These are phyloP conservation scores for Mortierella hygrophila DNA, from an alignment of 192 early-diverging fungal species.

Conservation along the genomic window DNA sequence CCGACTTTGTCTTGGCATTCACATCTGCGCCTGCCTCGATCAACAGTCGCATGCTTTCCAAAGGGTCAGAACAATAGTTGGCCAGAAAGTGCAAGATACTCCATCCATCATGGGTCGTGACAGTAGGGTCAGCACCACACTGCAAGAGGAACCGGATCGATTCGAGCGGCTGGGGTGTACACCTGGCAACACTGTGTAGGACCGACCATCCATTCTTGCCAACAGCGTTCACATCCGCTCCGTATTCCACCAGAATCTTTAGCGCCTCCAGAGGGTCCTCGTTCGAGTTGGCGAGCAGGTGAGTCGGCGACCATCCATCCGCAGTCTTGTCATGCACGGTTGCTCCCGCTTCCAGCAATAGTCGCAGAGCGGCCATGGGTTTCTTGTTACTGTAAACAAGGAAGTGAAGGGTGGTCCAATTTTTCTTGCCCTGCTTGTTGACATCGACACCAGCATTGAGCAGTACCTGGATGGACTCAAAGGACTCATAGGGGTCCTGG, in stretches of 20 bases:
- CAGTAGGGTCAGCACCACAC: constrained; percentile 55
- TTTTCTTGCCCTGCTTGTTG: constrained; percentile 68
- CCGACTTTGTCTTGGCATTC: constrained; percentile 74
- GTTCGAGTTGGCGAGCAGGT: constrained; percentile 53
- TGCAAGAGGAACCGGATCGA: constrained; percentile 58
- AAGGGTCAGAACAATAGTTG: constrained; percentile 64
- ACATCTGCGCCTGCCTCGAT: constrained; percentile 75
- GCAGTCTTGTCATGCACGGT: constrained; percentile 62
- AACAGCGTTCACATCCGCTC: constrained; percentile 54
- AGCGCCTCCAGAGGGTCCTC: constrained; percentile 53
- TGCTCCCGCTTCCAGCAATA: constrained; percentile 66
- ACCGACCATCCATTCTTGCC: constrained; percentile 56
- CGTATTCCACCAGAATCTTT: constrained; percentile 51
- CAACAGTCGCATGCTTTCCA: constrained; percentile 61
- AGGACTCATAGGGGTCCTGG: constrained; percentile 47
- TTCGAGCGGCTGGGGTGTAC: constrained; percentile 45
- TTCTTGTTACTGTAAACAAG: constrained; percentile 53
- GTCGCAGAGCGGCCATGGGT: constrained; percentile 45
- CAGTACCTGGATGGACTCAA: constrained; percentile 52
- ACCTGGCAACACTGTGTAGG: constrained; percentile 50
- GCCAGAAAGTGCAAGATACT: constrained; percentile 68
- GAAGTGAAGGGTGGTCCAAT: constrained; percentile 71
- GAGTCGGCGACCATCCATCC: constrained; percentile 53
- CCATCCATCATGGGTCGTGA: constrained; percentile 62
- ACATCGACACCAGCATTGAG: constrained; percentile 70